Base-by-base conservation (phyloP, 345 rosid genomes). In the Cardamine chenopodiifolia region DNA sequence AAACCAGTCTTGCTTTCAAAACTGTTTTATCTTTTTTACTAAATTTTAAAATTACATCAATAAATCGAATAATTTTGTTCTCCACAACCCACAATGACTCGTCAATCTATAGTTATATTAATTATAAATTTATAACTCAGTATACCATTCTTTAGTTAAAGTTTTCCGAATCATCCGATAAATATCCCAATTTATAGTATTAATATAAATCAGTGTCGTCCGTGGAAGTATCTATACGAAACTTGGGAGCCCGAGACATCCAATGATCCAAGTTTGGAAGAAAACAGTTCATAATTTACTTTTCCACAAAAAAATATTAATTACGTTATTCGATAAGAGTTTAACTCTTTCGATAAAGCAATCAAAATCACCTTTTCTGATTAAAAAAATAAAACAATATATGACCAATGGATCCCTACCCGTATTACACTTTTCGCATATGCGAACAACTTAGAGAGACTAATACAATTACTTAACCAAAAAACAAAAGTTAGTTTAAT, bases 401-500 rank as follows among this genome's bases (percentile, higher is more conserved):
- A 37, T 19, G 49, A 34, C 76, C 68, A 71, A 77, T 71, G 67
- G 72, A 65, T 56, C 76, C 75, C 76, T 65, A 48, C 68, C 76
- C 50, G 50, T 58, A 71, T 57, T 37, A 77, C 77, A 71, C 77
- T 78, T 78, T 78, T 78, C 45, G 68, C 77, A 78, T 78, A 65
- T 78, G 81, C 77, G 32, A 78, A 66, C 73, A 71, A 78, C 77
- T 78, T 66, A 48, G 49, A 58, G 47, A n/a, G 68, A 66, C 8
- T 62, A 22, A 52, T 68, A 44, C 44, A 60, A 75, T 62, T 62
- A 66, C 70, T 62, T 32, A 34, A 32, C 45, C 18, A 18, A 54
- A 31, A 68, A 14, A 34, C 8, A 56, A 52, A 35, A 29, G 22
- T 70, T 77, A 26, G 70, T 37, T 64, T 50, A 65, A 28, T 58